Percentiles rank a stretch among this genome's conserved stretches.
phyloP scores from a whole-genome alignment of 192 early-diverging fungal species.

The Spinellus fusiger region DNA sequence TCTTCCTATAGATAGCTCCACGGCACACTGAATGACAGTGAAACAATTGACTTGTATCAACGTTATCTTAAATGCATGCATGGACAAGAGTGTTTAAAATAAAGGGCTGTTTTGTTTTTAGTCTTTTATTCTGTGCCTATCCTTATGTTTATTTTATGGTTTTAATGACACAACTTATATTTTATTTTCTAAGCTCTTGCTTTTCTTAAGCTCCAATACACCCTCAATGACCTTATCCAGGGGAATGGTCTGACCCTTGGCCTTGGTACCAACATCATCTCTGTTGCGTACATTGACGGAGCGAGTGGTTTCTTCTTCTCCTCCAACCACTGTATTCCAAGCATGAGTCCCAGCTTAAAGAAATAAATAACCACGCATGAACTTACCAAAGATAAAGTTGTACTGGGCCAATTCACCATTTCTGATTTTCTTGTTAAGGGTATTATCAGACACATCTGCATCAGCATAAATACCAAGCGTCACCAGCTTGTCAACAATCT shows the following conservation, averaged over 20 bases:
- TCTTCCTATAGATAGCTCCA: no score
- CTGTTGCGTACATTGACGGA: constrained; percentile 91
- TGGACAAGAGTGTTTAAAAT: no score
- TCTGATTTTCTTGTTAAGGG: constrained; percentile 96
- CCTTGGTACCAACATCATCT: constrained; percentile 76
- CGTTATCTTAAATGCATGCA: no score
- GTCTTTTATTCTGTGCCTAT: not conserved
- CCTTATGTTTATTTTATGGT: not conserved
- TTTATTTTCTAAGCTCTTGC: constrained; percentile 51
- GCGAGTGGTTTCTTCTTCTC: constrained; percentile 65
- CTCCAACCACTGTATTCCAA: constrained; percentile 70
- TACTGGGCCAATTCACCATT: constrained; percentile 89
- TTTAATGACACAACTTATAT: no score
- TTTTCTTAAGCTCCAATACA: constrained; percentile 64
- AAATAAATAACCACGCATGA: not conserved
- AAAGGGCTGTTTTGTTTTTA: no score
- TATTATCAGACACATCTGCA: constrained; percentile 78
- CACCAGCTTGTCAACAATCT: constrained; percentile 64
- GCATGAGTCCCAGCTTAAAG: not conserved
- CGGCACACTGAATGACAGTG: no score
- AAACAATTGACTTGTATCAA: no score
- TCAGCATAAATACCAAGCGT: constrained; percentile 79
- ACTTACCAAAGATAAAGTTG: constrained; percentile 84
- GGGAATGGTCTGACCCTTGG: constrained; percentile 73
- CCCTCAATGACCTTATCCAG: constrained; percentile 65